These are phyloP conservation scores for Rosa multiflora DNA, from an alignment of 306 rosid genomes.

Conservation along the genomic window DNA sequence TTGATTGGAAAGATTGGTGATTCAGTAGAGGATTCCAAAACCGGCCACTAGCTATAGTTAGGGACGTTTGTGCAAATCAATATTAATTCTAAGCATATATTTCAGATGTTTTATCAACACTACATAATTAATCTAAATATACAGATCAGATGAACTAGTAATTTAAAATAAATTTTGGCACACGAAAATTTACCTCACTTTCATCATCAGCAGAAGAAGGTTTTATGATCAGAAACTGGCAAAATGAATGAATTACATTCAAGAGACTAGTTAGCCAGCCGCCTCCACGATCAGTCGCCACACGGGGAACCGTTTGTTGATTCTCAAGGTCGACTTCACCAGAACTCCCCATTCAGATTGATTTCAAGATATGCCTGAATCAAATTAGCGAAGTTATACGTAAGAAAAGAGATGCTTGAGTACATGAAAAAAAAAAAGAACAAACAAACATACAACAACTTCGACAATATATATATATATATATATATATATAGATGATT, in stretches of 20 bases:
- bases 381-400: background rate
- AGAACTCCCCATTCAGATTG: background rate
- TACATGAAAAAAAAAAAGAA: no score
- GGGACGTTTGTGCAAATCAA: no score
- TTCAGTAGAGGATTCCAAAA: no score
- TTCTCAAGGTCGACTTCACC: slow-evolving; percentile 6
- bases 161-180: background rate
- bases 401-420: no score
- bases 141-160: background rate
- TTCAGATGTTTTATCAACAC: no score
- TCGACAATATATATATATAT: background rate
- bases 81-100: no score
- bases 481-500: no score
- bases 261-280: background rate
- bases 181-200: background rate
- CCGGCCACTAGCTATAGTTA: no score
- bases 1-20: no score
- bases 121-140: background rate
- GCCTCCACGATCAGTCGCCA: background rate
- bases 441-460: background rate
- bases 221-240: background rate
- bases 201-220: background rate
- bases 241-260: background rate
- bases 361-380: background rate
- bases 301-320: background rate